Base-by-base conservation (phyloP, 1,284 basidiomycete genomes). In the Cystobasidium slooffiae region DNA sequence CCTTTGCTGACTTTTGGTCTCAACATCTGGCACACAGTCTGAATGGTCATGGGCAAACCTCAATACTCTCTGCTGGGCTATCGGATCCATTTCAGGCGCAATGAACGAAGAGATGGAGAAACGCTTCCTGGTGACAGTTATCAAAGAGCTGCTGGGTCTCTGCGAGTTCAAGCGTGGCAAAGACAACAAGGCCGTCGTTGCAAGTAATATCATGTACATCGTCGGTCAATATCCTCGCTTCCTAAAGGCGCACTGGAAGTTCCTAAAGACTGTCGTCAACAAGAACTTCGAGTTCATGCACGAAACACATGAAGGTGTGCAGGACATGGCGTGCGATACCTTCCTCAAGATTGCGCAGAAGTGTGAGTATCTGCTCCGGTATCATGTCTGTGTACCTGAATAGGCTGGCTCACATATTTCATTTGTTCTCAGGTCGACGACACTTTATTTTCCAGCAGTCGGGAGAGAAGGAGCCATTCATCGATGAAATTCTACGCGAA, bases 231-330 rank as follows among this genome's bases (percentile, higher is more conserved):
- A 99, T 82, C 97, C 97, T 65, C 90, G 97, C 44, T 99, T 99
- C 89, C 89, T 99, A 81, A 99, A 99, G 83, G 97, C 97, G 24
- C 97, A 99, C 83, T 99, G 97, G 97, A 99, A 98, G 85, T 99
- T 99, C 88, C 85, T 99, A 82, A 99, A 99, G 87, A 99, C 97
- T 3, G 97, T 99, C 64, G 97, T 99, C 78, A 99, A 99, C 86
- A 99, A 99, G 84, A 86, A 99, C 20, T 99, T 99, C 83, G 97
- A 99, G 83, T 99, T 99, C 83, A 99, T 99, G 95, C 97, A 99
- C 84, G 97, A 99, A 85, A 97, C 94, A 0, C 97, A 99, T 81
- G 97, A 99, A 85, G 95, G 94, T 89, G 97, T 99, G 12, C 97
- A 99, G 84, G 97, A 99, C 84, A 99, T 99, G 97, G 97, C 97